Base-by-base conservation (phyloP, 2,329 filamentous ascomycete genomes). In the Colletotrichum acutatum region DNA sequence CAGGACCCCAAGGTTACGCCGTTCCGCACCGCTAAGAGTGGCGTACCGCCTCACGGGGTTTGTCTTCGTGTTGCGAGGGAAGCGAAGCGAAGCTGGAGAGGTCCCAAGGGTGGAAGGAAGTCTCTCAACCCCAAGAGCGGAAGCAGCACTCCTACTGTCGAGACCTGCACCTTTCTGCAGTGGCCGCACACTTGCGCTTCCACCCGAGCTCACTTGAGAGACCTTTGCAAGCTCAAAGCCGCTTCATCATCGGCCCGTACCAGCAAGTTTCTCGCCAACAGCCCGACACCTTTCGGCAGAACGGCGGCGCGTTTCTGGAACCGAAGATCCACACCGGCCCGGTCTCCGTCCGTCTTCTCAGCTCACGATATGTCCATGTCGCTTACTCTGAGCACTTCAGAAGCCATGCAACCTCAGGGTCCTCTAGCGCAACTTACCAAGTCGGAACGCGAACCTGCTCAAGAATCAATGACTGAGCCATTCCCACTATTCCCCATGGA, bases 1-100 rank as follows among this genome's bases (percentile, higher is more conserved):
- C 89, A 91, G 78, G 91, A 93, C 76, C 90, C 91, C 58, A 90
- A 89, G 61, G 90, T 92, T 3, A 93, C 91, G 1, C 91, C 91
- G 0, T 90, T 93, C 74, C 87, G 89, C 64, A 85, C 91, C 68
- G 88, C 90, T 72, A 91, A 90, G 77, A 90, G 89, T 77, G 87
- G 88, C 69, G 87, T 93, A 30, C 91, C 91, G 8, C 91, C 91
- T 3, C 86, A 90, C 56, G 91, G 91, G 19, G 90, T 93, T 11
- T 91, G 90, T 77, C 79, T 88, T 77, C 89, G 91, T 58, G 91
- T 93, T 52, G 89, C 91, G n/a, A 86, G 91, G 74, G 90, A 92
- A 77, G 88, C 91, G 24, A 91, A 89, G 81, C 85, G 89, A 78
- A 92, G 88, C 77, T 93, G 91, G 91, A 92, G 90, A 78, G 90